Percentiles rank a stretch among this genome's conserved stretches.
phyloP scores from a whole-genome alignment of 257 asterid genomes.

The Haberlea rhodopensis region DNA sequence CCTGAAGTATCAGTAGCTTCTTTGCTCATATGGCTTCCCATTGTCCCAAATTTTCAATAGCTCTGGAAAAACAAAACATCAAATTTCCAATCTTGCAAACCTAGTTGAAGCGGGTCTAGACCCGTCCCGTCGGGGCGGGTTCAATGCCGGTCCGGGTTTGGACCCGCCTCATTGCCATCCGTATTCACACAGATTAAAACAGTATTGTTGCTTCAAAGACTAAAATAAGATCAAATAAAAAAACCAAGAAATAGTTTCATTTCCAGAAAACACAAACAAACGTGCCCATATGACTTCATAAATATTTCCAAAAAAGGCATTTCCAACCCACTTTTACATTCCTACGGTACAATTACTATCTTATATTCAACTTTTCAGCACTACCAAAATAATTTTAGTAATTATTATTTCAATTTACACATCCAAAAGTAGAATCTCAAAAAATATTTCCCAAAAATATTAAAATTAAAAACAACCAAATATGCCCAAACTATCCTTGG shows the following conservation, averaged over 20 bases:
- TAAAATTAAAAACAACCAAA: background rate
- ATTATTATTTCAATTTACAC: too few species aligned
- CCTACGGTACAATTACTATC: too few species aligned
- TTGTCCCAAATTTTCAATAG: conserved; percentile 26
- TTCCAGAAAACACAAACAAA: background rate
- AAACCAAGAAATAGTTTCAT: background rate
- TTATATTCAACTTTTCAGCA: background rate
- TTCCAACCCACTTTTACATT: background rate
- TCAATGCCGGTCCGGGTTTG: background rate
- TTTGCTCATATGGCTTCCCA: conserved; percentile 95
- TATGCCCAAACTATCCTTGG: background rate
- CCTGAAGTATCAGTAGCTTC: conserved; percentile 60
- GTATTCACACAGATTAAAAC: conserved; percentile 3
- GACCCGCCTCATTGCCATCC: too few species aligned
- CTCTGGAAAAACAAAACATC: conserved; percentile 14
- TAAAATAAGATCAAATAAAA: conserved; percentile 13
- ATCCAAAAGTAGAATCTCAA: too few species aligned
- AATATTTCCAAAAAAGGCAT: background rate
- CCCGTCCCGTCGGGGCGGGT: too few species aligned
- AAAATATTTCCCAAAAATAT: too few species aligned
- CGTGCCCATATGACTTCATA: background rate
- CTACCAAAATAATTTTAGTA: background rate
- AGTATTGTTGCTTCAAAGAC: conserved; percentile 13
- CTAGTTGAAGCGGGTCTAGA: background rate
- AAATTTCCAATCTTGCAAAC: conserved; percentile 11